Evolutionary conservation across 1,284 basidiomycete species (phyloP), one percentile per base, ranked within the genome.

Genomic region (Microbotryum scabiosae): DNA sequence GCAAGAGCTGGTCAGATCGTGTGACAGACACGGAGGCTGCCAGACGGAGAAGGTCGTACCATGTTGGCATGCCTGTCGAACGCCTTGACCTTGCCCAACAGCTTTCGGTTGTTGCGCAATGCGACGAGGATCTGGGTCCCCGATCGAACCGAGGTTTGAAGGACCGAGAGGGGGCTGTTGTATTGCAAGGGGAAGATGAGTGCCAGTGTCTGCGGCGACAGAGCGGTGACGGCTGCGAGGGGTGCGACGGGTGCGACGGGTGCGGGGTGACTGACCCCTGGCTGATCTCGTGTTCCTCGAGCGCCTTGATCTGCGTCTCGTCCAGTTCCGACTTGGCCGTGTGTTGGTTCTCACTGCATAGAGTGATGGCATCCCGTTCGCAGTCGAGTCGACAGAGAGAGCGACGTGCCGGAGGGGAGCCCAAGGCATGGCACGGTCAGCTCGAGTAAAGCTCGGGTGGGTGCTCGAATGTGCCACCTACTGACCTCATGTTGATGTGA

Each of bases 1-100:
- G 3, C 4, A 56, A 43, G 28, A 20, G 49, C 25, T 44, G 52
- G 51, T 23, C 26, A 21, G 36, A 58, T 32, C 30, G 51, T 12
- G 20, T 21, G 54, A 48, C 18, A 18, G 12, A 9, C 8, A 30
- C 30, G 6, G 30, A 30, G 1, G 41, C n/a, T 56, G 46, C 49
- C 28, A 32, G 47, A 41, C 45, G 23, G 14, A 36, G 44, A 53
- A 56, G 46, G 23, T 54, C 23, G n/a, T 20, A 90, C 96, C 94
- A 99, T 97, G 75, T 99, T 99, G 70, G 88, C 89, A 77, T 99
- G 96, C 73, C 96, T 82, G 77, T 99, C 96, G 76, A 99, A 99
- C 0, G 96, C 96, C 77, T 99, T 99, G 62, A 98, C 94, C 61
- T 94, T 84, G 47, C 91, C 96, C 62, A 99, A 82, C 36, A 99